phyloP scores from a whole-genome alignment of 192 early-diverging fungal genomes.

The Coemansia sp. region DNA sequence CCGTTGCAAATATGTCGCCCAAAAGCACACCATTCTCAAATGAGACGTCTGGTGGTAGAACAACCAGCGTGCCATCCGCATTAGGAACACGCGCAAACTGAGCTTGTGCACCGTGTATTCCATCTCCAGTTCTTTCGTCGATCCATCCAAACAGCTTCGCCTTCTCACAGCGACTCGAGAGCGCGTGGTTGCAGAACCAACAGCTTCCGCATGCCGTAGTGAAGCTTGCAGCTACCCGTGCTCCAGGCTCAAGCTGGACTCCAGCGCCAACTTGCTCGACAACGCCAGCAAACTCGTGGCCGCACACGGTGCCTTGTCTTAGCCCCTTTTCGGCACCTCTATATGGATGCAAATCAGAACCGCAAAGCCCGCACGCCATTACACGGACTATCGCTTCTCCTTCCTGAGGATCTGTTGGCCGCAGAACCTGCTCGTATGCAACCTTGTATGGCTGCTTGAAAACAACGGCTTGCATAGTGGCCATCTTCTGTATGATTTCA shows the following conservation, averaged over 20 bases:
- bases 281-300: constrained; percentile 58
- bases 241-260: constrained; percentile 36
- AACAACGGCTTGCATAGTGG: constrained; percentile 53
- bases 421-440: constrained; percentile 28
- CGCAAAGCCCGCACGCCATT: constrained; percentile 52
- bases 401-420: constrained; percentile 32
- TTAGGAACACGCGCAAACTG: constrained; percentile 60
- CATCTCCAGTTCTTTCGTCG: constrained; percentile 20
- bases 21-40: constrained; percentile 54
- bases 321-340: constrained; percentile 48
- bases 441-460: constrained; percentile 50
- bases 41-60: constrained; percentile 26
- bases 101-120: constrained; percentile 58
- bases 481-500: neutral
- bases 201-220: constrained; percentile 51
- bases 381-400: constrained; percentile 58
- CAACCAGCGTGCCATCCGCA: constrained; percentile 54
- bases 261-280: constrained; percentile 48
- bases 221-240: constrained; percentile 56
- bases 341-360: constrained; percentile 57
- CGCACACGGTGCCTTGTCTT: constrained; percentile 51
- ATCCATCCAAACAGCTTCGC: constrained; percentile 57
- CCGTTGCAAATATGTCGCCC: constrained; percentile 60
- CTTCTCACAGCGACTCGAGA: constrained; percentile 54
- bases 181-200: constrained; percentile 48